Evolutionary conservation across 768 basidiomycete genomes (phyloP).

Genomic region (Clitopilus passeckerianus): DNA sequence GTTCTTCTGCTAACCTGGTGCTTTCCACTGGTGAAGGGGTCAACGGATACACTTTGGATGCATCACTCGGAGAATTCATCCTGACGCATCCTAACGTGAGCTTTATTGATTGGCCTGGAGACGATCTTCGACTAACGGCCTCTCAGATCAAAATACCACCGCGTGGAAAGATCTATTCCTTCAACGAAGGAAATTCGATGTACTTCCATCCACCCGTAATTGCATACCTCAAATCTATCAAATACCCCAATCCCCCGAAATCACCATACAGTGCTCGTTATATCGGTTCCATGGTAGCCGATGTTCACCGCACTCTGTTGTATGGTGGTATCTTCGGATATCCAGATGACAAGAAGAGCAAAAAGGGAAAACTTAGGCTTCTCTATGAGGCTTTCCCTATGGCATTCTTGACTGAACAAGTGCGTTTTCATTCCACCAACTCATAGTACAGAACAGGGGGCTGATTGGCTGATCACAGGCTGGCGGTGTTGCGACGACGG

Average conservation of each 20-base stretch:
- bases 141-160: slow-evolving; percentile 83
- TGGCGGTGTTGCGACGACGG: slow-evolving; percentile 95
- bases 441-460: not conserved
- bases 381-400: slow-evolving; percentile 98
- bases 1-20: slow-evolving; percentile 95
- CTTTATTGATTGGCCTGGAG: slow-evolving; percentile 6
- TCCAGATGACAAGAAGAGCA: slow-evolving; percentile 96
- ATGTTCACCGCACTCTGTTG: slow-evolving; percentile 92
- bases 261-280: slow-evolving; percentile 88
- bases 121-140: slow-evolving; percentile 3
- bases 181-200: slow-evolving; percentile 98
- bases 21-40: slow-evolving; percentile 94
- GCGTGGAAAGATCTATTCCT: slow-evolving; percentile 98
- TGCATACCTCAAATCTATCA: slow-evolving; percentile 86
- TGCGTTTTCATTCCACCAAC: slow-evolving; percentile 21
- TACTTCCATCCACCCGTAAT: slow-evolving; percentile 84
- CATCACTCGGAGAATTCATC: slow-evolving; percentile 95
- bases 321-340: slow-evolving; percentile 99
- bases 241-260: slow-evolving; percentile 76
- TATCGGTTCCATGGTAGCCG: slow-evolving; percentile 99
- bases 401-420: slow-evolving; percentile 93
- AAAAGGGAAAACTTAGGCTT: slow-evolving; percentile 89
- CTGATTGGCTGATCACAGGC: slow-evolving; percentile 46
- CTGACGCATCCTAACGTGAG: slow-evolving; percentile 92
- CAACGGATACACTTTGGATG: slow-evolving; percentile 97